These are phyloP conservation scores for Lagenaria siceraria DNA, from an alignment of 306 rosid genomes.

Conservation along the genomic window DNA sequence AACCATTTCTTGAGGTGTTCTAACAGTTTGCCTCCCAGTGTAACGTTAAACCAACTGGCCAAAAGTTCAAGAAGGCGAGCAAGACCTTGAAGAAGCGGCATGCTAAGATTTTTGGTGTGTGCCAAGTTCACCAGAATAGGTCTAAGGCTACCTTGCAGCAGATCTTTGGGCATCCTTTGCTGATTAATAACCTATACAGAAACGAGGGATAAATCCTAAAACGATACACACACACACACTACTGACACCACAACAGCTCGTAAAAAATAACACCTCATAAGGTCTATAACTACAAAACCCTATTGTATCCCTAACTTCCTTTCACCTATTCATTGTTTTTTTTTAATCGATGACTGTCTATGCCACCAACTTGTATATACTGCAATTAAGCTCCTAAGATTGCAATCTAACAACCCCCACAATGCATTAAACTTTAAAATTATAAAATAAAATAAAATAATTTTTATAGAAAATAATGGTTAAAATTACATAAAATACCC, in stretches of 20 bases:
- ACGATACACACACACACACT: neutral
- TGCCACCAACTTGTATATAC: neutral
- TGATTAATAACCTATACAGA: conserved; percentile 77
- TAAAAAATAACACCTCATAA: neutral
- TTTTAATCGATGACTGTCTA: neutral
- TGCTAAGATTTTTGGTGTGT: conserved; percentile 85
- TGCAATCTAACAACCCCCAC: neutral
- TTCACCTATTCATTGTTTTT: neutral
- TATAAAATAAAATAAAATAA: neutral
- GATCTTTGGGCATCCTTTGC: conserved; percentile 93
- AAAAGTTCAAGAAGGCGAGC: conserved; percentile 93
- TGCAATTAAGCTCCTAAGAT: neutral
- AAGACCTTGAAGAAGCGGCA: conserved; percentile 98
- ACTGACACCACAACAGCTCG: neutral
- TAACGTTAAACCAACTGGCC: conserved; percentile 97
- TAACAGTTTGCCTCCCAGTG: conserved; percentile 82
- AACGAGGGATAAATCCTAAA: neutral
- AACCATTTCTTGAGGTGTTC: conserved; percentile 98
- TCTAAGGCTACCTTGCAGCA: conserved; percentile 92
- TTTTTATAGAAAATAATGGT: neutral
- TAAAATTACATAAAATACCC: neutral
- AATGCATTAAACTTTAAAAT: neutral
- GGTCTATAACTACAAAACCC: neutral
- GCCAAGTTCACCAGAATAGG: conserved; percentile 96
- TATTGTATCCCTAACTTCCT: conserved; percentile 2